These are phyloP conservation scores for Paraleonurus japonicus DNA, from an alignment of 257 asterid genomes.

Conservation along the genomic window DNA sequence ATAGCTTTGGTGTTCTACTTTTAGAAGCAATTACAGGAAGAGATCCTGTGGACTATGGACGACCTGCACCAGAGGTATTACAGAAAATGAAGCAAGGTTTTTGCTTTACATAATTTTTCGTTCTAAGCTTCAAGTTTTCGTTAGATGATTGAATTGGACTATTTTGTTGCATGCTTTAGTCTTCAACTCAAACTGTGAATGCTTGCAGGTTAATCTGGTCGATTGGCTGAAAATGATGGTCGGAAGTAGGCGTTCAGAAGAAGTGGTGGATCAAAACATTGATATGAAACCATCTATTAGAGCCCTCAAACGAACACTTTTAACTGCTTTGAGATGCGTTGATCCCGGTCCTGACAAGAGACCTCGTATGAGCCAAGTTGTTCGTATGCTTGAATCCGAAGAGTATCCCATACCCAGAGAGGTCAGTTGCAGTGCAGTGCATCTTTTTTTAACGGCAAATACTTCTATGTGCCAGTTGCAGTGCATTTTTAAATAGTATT, in stretches of 20 bases:
- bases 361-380: slow-evolving; percentile 94
- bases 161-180: too few relatives aligned
- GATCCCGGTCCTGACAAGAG: slow-evolving; percentile 98
- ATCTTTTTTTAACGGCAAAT: too few relatives aligned
- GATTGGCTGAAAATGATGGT: slow-evolving; percentile 99
- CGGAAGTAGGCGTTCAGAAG: slow-evolving; percentile 92
- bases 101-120: too few relatives aligned
- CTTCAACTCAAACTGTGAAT: too few relatives aligned
- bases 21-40: slow-evolving; percentile 93
- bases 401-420: slow-evolving; percentile 96
- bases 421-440: too few relatives aligned
- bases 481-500: not conserved
- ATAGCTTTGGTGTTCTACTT: slow-evolving; percentile 88
- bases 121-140: not conserved
- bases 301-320: slow-evolving; percentile 85
- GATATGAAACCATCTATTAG: slow-evolving; percentile 80
- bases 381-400: slow-evolving; percentile 95
- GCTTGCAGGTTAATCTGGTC: slow-evolving; percentile 77
- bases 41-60: slow-evolving; percentile 96
- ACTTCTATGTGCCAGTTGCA: too few relatives aligned
- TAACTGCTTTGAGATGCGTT: slow-evolving; percentile 96
- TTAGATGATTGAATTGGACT: too few relatives aligned
- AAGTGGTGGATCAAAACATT: slow-evolving; percentile 87
- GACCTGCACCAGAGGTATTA: slow-evolving; percentile 87
- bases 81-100: not conserved